Conservation (phyloP, 495 filamentous ascomycete genomes). For the Podospora pseudoanserina region DNA sequence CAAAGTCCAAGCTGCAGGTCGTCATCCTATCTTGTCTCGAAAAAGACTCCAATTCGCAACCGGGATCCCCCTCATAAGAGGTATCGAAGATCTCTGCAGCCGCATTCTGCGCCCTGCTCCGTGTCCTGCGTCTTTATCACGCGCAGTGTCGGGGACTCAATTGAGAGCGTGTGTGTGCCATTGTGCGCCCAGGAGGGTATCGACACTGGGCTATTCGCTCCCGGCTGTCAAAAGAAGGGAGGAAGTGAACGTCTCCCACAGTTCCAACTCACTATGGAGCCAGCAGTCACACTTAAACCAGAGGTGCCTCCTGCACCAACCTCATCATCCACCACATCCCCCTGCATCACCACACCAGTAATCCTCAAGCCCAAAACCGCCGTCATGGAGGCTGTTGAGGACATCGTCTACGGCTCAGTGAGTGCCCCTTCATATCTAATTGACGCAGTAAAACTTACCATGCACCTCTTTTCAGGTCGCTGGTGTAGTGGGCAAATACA, state of each 20-base stretch:
- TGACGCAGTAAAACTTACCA: conserved; percentile 15
- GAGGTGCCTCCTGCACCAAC: conserved; percentile 1
- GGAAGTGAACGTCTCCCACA: not conserved
- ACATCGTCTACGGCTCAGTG: conserved; percentile 81
- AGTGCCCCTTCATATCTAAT: conserved; percentile 32
- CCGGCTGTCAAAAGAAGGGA: conserved; percentile 15
- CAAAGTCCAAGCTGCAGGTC: not conserved
- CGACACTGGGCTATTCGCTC: not conserved
- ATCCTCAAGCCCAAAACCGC: conserved; percentile 37
- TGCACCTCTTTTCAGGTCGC: conserved; percentile 55
- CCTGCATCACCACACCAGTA: conserved; percentile 12
- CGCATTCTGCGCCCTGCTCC: not conserved
- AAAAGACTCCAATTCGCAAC: not conserved
- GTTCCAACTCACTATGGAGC: conserved; percentile 9
- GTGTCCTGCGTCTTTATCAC: not conserved
- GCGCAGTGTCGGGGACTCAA: not conserved
- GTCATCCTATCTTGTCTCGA: not conserved
- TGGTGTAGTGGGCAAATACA: conserved; percentile 87
- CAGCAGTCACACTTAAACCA: conserved; percentile 15
- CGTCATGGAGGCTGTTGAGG: conserved; percentile 67
- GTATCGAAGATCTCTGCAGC: not conserved
- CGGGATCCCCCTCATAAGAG: not conserved
- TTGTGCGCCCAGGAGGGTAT: not conserved
- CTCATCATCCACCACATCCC: conserved; percentile 13
- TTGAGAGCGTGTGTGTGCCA: not conserved